Percentiles rank a stretch among this genome's conserved stretches.
Conservation (phyloP, 495 filamentous ascomycete species). For the Hyaloscypha bicolor region DNA sequence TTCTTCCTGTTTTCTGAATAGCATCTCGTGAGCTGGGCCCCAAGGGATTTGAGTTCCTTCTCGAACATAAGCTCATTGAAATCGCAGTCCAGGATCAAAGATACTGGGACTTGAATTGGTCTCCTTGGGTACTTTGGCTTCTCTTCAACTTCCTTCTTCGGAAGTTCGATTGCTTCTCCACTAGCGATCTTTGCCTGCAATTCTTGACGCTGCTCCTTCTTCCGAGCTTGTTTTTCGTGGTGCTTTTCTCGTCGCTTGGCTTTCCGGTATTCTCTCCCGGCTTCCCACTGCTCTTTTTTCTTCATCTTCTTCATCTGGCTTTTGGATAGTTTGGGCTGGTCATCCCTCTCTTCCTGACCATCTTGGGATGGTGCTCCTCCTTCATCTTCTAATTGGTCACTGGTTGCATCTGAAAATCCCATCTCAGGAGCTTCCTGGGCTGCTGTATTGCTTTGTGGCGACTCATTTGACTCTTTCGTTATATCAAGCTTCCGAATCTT, state of each 20-base stretch:
- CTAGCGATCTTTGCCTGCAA: slow-evolving; percentile 42
- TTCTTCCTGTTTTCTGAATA: slow-evolving; percentile 84
- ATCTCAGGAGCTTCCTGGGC: neutral
- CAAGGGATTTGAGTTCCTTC: slow-evolving; percentile 79
- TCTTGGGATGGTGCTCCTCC: neutral
- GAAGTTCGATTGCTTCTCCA: slow-evolving; percentile 41
- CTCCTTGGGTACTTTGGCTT: slow-evolving; percentile 34
- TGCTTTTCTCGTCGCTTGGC: slow-evolving; percentile 71
- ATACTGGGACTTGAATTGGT: slow-evolving; percentile 64
- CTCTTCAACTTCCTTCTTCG: slow-evolving; percentile 24
- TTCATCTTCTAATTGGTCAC: neutral
- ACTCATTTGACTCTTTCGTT: neutral
- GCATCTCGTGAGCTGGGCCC: slow-evolving; percentile 77
- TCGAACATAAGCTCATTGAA: slow-evolving; percentile 89
- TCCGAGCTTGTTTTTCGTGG: slow-evolving; percentile 62
- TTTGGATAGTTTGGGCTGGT: slow-evolving; percentile 63
- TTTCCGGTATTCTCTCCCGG: slow-evolving; percentile 68
- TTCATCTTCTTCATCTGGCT: slow-evolving; percentile 76
- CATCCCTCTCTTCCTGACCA: slow-evolving; percentile 10
- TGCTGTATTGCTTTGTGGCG: neutral
- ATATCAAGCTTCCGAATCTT: slow-evolving; percentile 31
- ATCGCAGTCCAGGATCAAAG: slow-evolving; percentile 85
- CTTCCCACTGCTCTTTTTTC: slow-evolving; percentile 67
- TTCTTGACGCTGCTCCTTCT: slow-evolving; percentile 42
- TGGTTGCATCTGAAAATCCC: neutral